A percentile compares a stretch with the other conserved stretches of the same genome.
Conservation (phyloP, 345 rosid genomes). For the Orychophragmus violaceus region DNA sequence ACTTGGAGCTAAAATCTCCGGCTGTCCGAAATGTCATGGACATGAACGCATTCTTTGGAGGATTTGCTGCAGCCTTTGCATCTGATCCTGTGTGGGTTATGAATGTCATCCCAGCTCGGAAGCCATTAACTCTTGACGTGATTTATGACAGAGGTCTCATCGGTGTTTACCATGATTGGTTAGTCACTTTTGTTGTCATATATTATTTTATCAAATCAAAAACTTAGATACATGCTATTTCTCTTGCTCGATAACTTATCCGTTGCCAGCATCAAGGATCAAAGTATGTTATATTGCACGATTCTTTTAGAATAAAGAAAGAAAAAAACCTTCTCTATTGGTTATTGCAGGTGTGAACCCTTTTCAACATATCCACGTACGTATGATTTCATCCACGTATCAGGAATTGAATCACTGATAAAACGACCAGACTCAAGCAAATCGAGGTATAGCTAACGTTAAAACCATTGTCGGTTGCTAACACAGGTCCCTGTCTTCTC, state of each 20-base stretch:
- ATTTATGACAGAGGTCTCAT: constrained; percentile 85
- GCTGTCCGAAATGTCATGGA: constrained; percentile 82
- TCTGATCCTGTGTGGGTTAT: constrained; percentile 92
- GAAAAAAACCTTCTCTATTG: not conserved
- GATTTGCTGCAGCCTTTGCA: constrained; percentile 76
- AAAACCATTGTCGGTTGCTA: not conserved
- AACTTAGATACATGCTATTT: not conserved
- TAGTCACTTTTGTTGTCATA: constrained; percentile 20
- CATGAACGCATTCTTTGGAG: too few relatives aligned
- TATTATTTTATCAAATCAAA: not conserved
- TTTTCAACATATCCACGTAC: constrained; percentile 97
- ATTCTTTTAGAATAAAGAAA: too few relatives aligned
- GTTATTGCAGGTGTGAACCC: constrained; percentile 81
- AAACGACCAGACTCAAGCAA: constrained; percentile 43
- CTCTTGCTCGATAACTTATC: not conserved
- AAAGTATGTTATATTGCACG: not conserved
- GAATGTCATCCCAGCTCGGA: constrained; percentile 82
- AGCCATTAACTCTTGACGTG: constrained; percentile 66
- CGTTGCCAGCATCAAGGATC: not conserved
- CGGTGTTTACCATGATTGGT: constrained; percentile 88
- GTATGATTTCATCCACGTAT: constrained; percentile 83
- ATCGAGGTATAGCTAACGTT: constrained; percentile 36
- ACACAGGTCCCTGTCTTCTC: not conserved
- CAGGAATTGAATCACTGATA: constrained; percentile 69
- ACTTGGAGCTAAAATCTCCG: constrained; percentile 59